Percentiles rank a stretch among this genome's conserved stretches.
phyloP scores from a whole-genome alignment of 257 asterid species.

The Nicotiana sylvestris region DNA sequence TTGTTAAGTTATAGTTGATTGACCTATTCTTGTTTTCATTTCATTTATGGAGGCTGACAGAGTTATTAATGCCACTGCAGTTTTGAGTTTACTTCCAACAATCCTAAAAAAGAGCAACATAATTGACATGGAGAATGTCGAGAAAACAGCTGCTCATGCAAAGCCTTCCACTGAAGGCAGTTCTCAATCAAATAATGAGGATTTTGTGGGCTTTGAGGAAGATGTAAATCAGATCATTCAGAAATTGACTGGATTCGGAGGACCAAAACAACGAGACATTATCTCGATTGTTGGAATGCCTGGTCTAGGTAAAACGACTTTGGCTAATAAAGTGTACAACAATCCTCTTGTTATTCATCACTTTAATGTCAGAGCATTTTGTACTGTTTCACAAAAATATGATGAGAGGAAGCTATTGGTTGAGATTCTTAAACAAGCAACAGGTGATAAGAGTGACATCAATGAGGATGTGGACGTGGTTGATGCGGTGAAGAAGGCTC shows the following conservation, averaged over 20 bases:
- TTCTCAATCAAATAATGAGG: neutral
- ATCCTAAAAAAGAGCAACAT: too few relatives aligned
- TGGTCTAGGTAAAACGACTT: constrained; percentile 11
- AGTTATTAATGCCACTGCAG: neutral
- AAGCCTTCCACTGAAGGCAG: neutral
- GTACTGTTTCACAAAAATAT: constrained; percentile 1
- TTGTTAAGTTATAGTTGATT: neutral
- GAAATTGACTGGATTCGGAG: neutral
- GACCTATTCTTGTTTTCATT: neutral
- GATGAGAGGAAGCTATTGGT: neutral
- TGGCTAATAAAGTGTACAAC: constrained; percentile 4
- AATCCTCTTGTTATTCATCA: neutral
- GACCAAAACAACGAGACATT: neutral
- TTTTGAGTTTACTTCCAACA: neutral
- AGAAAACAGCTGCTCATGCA: neutral
- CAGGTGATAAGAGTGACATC: neutral
- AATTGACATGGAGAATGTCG: neutral
- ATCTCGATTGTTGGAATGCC: constrained; percentile 16
- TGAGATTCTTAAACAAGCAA: neutral
- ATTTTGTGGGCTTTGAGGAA: neutral
- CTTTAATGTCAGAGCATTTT: neutral
- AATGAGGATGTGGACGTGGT: neutral
- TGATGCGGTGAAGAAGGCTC: neutral
- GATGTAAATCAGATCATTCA: neutral
- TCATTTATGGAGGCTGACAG: neutral